A percentile compares a stretch with the other conserved stretches of the same genome.
These are phyloP conservation scores for Panicum virgatum DNA, from an alignment of 202 grass and related monocot species.

Conservation along the genomic window DNA sequence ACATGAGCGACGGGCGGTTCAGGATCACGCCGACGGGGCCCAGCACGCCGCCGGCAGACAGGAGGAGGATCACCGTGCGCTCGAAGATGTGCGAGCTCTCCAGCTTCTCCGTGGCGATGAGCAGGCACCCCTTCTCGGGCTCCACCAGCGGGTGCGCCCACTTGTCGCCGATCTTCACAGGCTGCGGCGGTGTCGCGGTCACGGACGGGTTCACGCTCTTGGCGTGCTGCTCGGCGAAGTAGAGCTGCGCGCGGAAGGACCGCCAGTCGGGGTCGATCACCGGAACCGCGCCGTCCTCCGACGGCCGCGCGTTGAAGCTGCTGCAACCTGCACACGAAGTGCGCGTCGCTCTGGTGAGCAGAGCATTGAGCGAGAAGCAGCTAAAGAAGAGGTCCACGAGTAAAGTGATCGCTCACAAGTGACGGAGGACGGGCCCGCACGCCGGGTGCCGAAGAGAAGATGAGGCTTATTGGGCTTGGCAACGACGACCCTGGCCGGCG, in stretches of 20 bases:
- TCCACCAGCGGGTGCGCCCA: slow-evolving; percentile 83
- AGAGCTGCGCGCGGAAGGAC: slow-evolving; percentile 66
- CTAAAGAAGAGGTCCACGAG: too few species aligned
- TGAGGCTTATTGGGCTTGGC: slow-evolving; percentile 39
- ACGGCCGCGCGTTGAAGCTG: background rate
- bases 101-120: slow-evolving; percentile 82
- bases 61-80: slow-evolving; percentile 81
- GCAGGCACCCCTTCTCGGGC: slow-evolving; percentile 83
- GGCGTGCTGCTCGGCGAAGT: slow-evolving; percentile 49
- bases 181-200: background rate
- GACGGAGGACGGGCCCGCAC: slow-evolving; percentile 30
- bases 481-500: background rate
- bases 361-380: background rate
- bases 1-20: slow-evolving; percentile 91
- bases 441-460: slow-evolving; percentile 8
- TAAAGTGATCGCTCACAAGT: slow-evolving; percentile 44
- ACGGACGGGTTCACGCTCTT: slow-evolving; percentile 6
- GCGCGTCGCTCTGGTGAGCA: background rate
- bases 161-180: slow-evolving; percentile 44
- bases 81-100: slow-evolving; percentile 96
- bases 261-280: slow-evolving; percentile 62
- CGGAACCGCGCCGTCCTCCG: slow-evolving; percentile 40
- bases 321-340: slow-evolving; percentile 55
- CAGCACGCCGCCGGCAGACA: slow-evolving; percentile 57
- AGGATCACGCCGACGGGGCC: slow-evolving; percentile 81